Evolutionary conservation across 352 stramenopile genomes (phyloP).

Genomic region (Globisporangium cystogenes): DNA sequence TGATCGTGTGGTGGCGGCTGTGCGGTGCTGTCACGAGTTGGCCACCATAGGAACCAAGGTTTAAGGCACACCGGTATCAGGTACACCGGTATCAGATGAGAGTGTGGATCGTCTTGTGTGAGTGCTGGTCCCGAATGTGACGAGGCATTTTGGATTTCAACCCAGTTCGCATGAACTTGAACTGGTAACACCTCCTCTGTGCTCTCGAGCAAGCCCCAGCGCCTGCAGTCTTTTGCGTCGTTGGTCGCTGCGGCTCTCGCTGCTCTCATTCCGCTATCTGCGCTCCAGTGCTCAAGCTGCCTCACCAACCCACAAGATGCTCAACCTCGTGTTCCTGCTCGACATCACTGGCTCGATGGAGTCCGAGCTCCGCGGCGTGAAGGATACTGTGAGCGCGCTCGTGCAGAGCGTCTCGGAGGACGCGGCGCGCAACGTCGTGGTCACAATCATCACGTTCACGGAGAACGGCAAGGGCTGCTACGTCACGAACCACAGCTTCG

Average conservation of each 20-base stretch:
- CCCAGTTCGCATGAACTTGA: neutral
- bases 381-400: slow-evolving; percentile 46
- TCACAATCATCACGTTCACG: slow-evolving; percentile 75
- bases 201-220: no score
- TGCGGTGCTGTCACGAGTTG: no score
- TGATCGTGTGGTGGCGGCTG: no score
- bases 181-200: no score
- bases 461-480: slow-evolving; percentile 45
- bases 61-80: no score
- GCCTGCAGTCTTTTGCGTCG: no score
- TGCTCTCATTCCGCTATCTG: slow-evolving; percentile 7
- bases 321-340: slow-evolving; percentile 67
- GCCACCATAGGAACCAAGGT: no score
- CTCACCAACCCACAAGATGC: slow-evolving; percentile 19
- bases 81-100: neutral
- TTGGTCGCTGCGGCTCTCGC: neutral
- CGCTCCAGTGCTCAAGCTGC: neutral
- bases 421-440: slow-evolving; percentile 35
- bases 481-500: slow-evolving; percentile 60
- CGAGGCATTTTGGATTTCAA: slow-evolving; percentile 2
- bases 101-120: neutral
- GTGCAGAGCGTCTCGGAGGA: slow-evolving; percentile 47
- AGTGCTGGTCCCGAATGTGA: neutral
- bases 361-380: slow-evolving; percentile 45
- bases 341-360: slow-evolving; percentile 75